Evolutionary conservation across 352 stramenopile genomes (phyloP).

Genomic region (Phytophthora aleatoria): DNA sequence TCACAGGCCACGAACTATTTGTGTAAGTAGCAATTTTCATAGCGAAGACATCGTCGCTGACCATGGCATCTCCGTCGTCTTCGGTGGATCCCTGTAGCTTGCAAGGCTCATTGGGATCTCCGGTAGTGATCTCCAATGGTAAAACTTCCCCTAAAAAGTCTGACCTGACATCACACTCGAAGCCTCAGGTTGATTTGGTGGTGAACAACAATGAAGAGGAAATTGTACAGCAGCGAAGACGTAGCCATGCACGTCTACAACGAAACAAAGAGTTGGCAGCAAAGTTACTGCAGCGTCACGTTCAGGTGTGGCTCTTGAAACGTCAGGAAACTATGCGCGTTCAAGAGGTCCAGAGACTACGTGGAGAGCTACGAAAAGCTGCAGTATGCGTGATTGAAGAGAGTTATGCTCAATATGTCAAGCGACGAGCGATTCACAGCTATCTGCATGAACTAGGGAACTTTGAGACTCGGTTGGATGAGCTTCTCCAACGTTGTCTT

Average conservation of each 20-base stretch:
- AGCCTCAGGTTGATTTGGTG: not conserved
- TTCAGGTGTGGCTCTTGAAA: constrained; percentile 35
- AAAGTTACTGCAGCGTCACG: constrained; percentile 22
- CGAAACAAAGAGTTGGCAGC: constrained; percentile 18
- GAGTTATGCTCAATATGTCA: constrained; percentile 19
- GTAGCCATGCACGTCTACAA: not conserved
- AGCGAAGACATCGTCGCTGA: not conserved
- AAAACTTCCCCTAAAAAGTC: constrained; percentile 15
- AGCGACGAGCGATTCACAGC: constrained; percentile 18
- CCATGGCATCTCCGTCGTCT: not conserved
- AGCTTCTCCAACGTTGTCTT: constrained; percentile 12
- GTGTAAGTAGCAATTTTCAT: constrained; percentile 17
- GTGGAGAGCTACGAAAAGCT: constrained; percentile 14
- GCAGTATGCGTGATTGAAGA: constrained; percentile 21
- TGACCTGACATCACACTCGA: not conserved
- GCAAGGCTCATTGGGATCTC: not conserved
- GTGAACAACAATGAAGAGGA: constrained; percentile 24
- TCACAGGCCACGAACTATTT: constrained; percentile 8
- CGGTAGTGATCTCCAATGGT: not conserved
- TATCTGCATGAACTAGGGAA: constrained; percentile 21
- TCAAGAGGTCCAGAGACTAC: constrained; percentile 20
- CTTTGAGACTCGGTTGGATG: constrained; percentile 17
- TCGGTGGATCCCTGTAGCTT: not conserved
- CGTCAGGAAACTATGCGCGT: constrained; percentile 13
- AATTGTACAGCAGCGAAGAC: not conserved